phyloP scores from a whole-genome alignment of 768 basidiomycete species.

The Termitomyces sp. region DNA sequence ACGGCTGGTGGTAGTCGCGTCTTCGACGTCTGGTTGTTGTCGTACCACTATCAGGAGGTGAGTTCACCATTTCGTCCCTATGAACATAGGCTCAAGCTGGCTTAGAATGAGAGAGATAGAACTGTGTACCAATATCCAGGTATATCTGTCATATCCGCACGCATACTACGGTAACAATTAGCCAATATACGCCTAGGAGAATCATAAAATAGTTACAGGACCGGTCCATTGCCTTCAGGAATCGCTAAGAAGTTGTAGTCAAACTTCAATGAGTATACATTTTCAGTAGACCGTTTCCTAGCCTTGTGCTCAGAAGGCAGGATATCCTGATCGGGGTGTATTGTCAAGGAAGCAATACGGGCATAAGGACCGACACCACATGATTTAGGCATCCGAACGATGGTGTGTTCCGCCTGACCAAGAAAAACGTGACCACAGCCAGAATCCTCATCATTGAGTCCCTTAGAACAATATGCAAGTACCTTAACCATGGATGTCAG shows the following conservation, averaged over 20 bases:
- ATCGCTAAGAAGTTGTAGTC: background rate
- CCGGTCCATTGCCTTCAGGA: background rate
- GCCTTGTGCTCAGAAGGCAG: background rate
- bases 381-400: background rate
- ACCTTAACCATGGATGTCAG: background rate
- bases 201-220: background rate
- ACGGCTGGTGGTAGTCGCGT: background rate
- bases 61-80: background rate
- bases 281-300: background rate
- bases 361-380: background rate
- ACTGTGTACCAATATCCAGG: background rate
- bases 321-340: background rate
- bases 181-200: background rate
- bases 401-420: background rate
- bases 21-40: background rate
- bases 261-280: background rate
- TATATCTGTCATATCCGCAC: conserved; percentile 2
- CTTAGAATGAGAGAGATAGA: background rate
- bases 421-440: conserved; percentile 1
- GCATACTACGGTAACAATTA: background rate
- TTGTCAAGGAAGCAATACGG: background rate
- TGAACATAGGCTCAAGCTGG: background rate
- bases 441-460: background rate
- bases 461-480: background rate
- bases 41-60: background rate